phyloP scores from a whole-genome alignment of 2,329 filamentous ascomycete genomes.

The Hortaea werneckii region DNA sequence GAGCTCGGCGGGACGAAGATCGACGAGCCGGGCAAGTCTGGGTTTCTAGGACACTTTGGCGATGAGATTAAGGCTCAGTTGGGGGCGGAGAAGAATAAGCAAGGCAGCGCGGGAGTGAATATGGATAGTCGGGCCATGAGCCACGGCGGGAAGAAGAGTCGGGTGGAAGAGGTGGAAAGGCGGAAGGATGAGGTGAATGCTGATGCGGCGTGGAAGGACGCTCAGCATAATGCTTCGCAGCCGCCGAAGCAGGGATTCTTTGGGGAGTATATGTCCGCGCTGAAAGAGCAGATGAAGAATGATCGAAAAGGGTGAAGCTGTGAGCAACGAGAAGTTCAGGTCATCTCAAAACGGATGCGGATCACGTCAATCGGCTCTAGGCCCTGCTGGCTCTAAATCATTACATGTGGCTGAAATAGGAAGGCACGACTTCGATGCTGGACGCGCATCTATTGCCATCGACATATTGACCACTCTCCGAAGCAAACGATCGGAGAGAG shows the following conservation, averaged over 20 bases:
- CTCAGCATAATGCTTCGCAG: constrained; percentile 5
- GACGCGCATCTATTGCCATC: too few relatives aligned
- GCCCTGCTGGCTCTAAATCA: too few relatives aligned
- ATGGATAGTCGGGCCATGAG: constrained; percentile 12
- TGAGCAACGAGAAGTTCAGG: too few relatives aligned
- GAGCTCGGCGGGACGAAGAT: constrained; percentile 41
- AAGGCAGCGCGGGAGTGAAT: constrained; percentile 9
- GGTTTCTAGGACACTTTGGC: constrained; percentile 41
- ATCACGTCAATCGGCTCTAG: too few relatives aligned
- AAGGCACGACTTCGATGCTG: too few relatives aligned
- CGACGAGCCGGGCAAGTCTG: constrained; percentile 26
- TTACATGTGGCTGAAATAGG: too few relatives aligned
- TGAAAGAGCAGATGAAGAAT: constrained; percentile 18
- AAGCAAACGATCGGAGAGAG: too few relatives aligned
- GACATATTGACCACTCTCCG: too few relatives aligned
- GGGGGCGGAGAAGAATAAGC: constrained; percentile 15
- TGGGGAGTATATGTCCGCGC: constrained; percentile 20
- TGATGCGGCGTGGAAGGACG: constrained; percentile 18
- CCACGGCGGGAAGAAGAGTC: constrained; percentile 7
- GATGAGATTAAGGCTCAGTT: constrained; percentile 38
- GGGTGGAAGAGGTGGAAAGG: constrained; percentile 5
- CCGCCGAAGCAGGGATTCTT: constrained; percentile 17
- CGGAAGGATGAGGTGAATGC: constrained; percentile 11
- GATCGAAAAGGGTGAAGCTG: constrained; percentile 7
- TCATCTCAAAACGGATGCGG: too few relatives aligned